phyloP scores from a whole-genome alignment of 176 grass and related monocot genomes.

The Bolboschoenus planiculmis region DNA sequence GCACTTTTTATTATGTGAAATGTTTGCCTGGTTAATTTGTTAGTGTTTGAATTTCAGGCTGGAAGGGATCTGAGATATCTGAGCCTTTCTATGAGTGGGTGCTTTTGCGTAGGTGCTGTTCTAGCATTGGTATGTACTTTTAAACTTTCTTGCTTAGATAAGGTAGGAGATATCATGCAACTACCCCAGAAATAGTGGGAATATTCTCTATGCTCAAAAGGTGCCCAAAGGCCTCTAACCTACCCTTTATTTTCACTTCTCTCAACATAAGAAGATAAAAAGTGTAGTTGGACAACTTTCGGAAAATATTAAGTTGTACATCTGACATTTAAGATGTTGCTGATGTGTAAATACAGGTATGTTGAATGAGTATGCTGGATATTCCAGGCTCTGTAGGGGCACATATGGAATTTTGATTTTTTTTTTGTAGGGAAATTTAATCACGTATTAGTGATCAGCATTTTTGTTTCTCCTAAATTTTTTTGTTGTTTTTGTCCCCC shows the following conservation, averaged over 20 bases:
- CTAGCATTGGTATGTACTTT: constrained; percentile 47
- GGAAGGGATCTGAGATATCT: constrained; percentile 89
- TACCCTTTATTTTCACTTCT: background rate
- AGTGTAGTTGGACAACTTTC: background rate
- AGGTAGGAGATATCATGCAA: background rate
- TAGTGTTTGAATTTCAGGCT: constrained; percentile 39
- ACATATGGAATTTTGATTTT: background rate
- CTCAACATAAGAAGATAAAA: background rate
- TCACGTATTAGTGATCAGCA: background rate
- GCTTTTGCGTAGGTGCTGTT: constrained; percentile 63
- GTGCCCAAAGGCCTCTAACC: background rate
- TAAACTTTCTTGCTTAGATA: background rate
- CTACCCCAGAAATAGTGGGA: background rate
- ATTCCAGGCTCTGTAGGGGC: background rate
- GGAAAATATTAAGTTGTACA: background rate
- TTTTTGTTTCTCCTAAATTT: background rate
- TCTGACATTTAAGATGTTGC: background rate
- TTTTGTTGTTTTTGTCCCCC: background rate
- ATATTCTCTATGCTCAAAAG: background rate
- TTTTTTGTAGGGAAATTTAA: constrained; percentile 9
- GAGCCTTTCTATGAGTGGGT: constrained; percentile 82
- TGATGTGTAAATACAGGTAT: background rate
- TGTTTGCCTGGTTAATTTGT: background rate
- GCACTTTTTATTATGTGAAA: background rate
- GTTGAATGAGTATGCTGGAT: background rate